Evolutionary conservation across 345 rosid species (phyloP), one percentile per base, ranked within the genome.

Genomic region (Rubroshorea leprosula): DNA sequence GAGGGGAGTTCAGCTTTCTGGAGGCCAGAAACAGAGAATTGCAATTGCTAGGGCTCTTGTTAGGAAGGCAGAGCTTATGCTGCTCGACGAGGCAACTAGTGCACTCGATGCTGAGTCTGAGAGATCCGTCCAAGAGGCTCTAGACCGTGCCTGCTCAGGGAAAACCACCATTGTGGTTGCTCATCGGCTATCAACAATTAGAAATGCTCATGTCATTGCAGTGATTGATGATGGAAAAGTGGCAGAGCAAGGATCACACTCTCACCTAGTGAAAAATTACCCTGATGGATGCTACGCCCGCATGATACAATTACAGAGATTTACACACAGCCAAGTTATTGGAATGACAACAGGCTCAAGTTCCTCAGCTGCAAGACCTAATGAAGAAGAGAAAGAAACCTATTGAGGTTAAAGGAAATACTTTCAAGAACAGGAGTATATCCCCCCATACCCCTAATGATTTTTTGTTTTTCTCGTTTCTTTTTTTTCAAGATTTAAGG

Each of bases 11-110:
- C 99, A 87, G 54, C 82, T 93, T 25, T 93, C 99, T 0, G 97
- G 99, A n/a, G 97, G 99, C 15, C 96, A 93, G 68, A 93, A 89
- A 74, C 99, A 93, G 68, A 83, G 96, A 64, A 76, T 87, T 2
- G 96, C 92, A 4, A 77, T 87, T 25, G 96, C 97, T 0, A 78
- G 97, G 39, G 96, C 97, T 39, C 75, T 93, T 0, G 77, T 89
- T 20, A 75, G 96, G 63, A 89, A 89, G 67, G 90, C 97, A 1
- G 97, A 82, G 74, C 78, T 89, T 15, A 82, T 87, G 91, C 78
- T 93, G 61, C 92, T 93, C 0, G 99, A 93, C 26, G 99, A 93
- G 67, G 99, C 99, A 19, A 93, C 99, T 26, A 93, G 99, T 39
- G 95, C 99, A 0, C 87, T 93, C 2, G 99, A 87, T 66, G 83